Percentiles rank a stretch among this genome's conserved stretches.
phyloP scores from a whole-genome alignment of 2,329 filamentous ascomycete genomes.

The Aspergillus sp. region DNA sequence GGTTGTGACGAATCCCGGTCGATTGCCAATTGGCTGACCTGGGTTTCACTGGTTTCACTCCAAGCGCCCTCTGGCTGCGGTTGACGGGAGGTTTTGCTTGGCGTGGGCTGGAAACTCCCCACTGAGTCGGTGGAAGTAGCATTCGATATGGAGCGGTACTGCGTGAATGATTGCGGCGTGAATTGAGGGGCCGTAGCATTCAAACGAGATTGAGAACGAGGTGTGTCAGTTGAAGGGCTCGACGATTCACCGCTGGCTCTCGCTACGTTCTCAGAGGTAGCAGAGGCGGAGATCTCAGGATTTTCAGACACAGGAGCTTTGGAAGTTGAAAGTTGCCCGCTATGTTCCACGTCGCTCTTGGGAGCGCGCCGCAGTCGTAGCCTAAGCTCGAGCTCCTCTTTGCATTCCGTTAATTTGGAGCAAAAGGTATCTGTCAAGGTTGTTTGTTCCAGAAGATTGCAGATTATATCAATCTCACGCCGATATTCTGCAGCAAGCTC shows the following conservation, averaged over 20 bases:
- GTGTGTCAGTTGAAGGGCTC: not conserved
- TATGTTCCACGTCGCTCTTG: not conserved
- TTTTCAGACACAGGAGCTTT: not conserved
- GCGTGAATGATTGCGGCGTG: slow-evolving; percentile 3
- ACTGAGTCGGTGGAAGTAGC: slow-evolving; percentile 8
- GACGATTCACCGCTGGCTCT: not conserved
- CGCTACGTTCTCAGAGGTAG: not conserved
- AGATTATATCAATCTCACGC: slow-evolving; percentile 27
- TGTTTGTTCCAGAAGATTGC: slow-evolving; percentile 23
- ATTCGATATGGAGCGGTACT: slow-evolving; percentile 1
- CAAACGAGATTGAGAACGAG: slow-evolving; percentile 6
- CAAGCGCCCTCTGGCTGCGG: not conserved
- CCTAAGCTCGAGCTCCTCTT: slow-evolving; percentile 21
- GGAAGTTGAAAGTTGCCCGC: not conserved
- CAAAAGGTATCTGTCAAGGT: slow-evolving; percentile 16
- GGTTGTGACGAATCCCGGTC: not conserved
- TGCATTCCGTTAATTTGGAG: slow-evolving; percentile 23
- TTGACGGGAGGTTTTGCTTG: not conserved
- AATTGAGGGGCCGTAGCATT: slow-evolving; percentile 12
- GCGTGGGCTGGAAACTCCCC: not conserved
- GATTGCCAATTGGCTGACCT: not conserved
- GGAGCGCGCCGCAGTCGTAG: slow-evolving; percentile 7
- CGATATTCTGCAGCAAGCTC: slow-evolving; percentile 9
- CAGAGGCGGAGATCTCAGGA: not conserved
- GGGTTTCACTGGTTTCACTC: not conserved